phyloP scores from a whole-genome alignment of 257 asterid genomes.

The Jacaranda copaia region DNA sequence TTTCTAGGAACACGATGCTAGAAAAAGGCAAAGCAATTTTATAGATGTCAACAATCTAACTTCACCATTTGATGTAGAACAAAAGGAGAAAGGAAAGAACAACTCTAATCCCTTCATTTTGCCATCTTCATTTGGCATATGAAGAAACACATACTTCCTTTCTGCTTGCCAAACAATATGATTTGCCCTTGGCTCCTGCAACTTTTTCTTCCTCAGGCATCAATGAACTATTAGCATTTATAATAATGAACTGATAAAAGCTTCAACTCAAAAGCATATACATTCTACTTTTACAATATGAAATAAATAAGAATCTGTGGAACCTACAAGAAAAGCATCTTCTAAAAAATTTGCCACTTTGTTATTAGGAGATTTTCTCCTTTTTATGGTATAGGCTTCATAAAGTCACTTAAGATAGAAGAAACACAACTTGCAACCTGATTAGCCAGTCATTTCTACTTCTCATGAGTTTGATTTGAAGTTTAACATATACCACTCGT shows the following conservation, averaged over 20 bases:
- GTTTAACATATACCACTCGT: not conserved
- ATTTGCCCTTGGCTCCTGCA: not conserved
- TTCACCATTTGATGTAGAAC: not conserved
- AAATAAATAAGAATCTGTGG: not conserved
- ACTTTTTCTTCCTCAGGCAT: not conserved
- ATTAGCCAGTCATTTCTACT: slow-evolving; percentile 5
- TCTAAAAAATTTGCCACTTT: slow-evolving; percentile 8
- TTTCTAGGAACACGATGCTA: slow-evolving; percentile 17
- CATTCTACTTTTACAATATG: slow-evolving; percentile 5
- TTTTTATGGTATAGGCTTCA: too few relatives aligned
- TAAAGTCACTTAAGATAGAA: too few relatives aligned
- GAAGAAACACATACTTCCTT: not conserved
- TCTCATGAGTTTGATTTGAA: slow-evolving; percentile 6
- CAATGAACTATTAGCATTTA: too few relatives aligned
- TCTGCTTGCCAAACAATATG: not conserved
- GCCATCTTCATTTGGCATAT: not conserved
- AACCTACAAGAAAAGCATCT: too few relatives aligned
- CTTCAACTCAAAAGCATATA: not conserved
- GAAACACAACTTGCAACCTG: not conserved
- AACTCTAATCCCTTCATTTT: not conserved
- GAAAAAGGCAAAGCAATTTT: not conserved
- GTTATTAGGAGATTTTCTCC: too few relatives aligned
- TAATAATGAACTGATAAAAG: not conserved
- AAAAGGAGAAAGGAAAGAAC: slow-evolving; percentile 7
- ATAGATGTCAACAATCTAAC: not conserved